phyloP scores from a whole-genome alignment of 306 rosid genomes.

The Calophaca sinica region DNA sequence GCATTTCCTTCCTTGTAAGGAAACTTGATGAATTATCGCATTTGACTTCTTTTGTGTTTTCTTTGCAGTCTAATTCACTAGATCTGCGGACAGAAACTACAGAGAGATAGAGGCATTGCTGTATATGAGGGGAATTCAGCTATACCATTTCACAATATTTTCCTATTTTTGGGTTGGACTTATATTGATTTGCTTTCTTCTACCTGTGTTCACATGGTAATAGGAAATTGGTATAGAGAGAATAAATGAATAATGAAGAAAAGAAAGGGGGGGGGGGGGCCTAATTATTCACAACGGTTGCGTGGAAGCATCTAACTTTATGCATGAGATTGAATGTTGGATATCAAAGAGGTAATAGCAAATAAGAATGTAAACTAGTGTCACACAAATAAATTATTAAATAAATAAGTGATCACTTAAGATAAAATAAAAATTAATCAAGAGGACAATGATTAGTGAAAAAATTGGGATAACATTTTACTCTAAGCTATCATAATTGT shows the following conservation, averaged over 20 bases:
- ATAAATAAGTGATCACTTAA: no score
- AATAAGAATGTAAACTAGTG: no score
- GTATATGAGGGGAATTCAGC: slow-evolving; percentile 54
- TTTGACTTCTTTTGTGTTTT: slow-evolving; percentile 50
- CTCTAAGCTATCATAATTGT: no score
- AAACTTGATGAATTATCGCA: slow-evolving; percentile 57
- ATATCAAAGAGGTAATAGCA: not conserved
- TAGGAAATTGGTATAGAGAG: slow-evolving; percentile 8
- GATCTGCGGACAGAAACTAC: not conserved
- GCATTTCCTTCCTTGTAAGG: slow-evolving; percentile 45
- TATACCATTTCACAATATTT: slow-evolving; percentile 8
- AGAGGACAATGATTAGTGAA: no score
- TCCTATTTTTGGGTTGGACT: slow-evolving; percentile 41
- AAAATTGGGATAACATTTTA: no score
- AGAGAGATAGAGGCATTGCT: slow-evolving; percentile 38
- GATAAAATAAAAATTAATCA: no score
- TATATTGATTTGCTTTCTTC: slow-evolving; percentile 22
- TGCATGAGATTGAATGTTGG: slow-evolving; percentile 24
- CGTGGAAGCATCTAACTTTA: slow-evolving; percentile 3
- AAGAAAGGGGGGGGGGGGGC: not conserved
- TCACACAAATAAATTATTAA: no score
- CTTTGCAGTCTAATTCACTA: slow-evolving; percentile 10
- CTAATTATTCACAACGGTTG: not conserved
- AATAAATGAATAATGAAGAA: not conserved
- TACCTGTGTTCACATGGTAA: slow-evolving; percentile 27